phyloP scores from a whole-genome alignment of 345 rosid species.

The Sisymbrium altissimum region DNA sequence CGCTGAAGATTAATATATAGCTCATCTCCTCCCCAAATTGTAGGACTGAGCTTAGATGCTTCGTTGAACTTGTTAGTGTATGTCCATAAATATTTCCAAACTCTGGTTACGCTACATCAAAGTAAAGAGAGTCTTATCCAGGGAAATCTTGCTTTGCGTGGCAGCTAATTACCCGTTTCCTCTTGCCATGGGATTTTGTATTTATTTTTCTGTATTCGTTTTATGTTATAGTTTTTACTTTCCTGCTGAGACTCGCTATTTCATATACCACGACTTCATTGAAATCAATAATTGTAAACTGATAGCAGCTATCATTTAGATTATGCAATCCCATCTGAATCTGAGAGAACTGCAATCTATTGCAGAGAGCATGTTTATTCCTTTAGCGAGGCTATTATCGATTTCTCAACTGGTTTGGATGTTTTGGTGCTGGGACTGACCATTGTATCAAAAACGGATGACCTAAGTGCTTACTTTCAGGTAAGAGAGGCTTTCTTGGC shows the following conservation, averaged over 20 bases:
- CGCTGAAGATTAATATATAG: slow-evolving; percentile 15
- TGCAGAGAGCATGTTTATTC: slow-evolving; percentile 74
- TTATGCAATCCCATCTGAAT: slow-evolving; percentile 17
- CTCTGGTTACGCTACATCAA: background rate
- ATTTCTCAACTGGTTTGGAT: slow-evolving; percentile 50
- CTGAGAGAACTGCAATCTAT: slow-evolving; percentile 24
- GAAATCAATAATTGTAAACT: slow-evolving; percentile 1
- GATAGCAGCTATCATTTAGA: slow-evolving; percentile 16
- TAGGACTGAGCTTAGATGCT: slow-evolving; percentile 17
- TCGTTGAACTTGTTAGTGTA: slow-evolving; percentile 13
- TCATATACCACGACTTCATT: slow-evolving; percentile 2
- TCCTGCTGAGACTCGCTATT: background rate
- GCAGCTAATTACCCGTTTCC: background rate
- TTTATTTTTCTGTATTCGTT: background rate
- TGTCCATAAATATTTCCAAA: slow-evolving; percentile 8
- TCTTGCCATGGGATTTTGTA: background rate
- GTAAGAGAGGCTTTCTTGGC: slow-evolving; percentile 40
- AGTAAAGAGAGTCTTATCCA: background rate
- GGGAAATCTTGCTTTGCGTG: slow-evolving; percentile 4
- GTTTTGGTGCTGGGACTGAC: slow-evolving; percentile 57
- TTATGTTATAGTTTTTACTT: background rate
- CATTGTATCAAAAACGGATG: slow-evolving; percentile 52
- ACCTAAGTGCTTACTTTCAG: slow-evolving; percentile 57
- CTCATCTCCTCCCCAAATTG: slow-evolving; percentile 5
- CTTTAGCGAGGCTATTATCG: slow-evolving; percentile 42